Evolutionary conservation across 1,284 basidiomycete genomes (phyloP), one percentile per base, ranked within the genome.

Genomic region (Apiotrichum laibachii): DNA sequence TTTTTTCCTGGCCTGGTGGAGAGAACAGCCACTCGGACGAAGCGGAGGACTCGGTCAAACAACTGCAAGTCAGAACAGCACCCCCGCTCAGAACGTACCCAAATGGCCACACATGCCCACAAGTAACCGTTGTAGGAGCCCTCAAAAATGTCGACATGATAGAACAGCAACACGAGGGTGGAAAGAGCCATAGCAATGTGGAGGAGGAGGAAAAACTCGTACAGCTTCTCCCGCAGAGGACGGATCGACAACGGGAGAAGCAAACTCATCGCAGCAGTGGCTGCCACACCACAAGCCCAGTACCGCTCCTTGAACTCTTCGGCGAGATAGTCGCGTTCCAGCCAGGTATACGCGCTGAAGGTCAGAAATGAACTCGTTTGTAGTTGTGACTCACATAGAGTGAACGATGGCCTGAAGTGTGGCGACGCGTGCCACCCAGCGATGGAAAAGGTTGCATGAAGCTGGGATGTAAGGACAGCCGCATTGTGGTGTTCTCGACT

Each of bases 181-280:
- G 56, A 51, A 6, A 69, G 18, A 2, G 68, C 68, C 16, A 71
- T 49, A 19, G 57, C 34, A 50, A 72, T 69, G 44, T 72, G 70
- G 10, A 62, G n/a, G 12, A 67, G 48, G 19, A 72, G 55, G 60
- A 72, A 72, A 39, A 63, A 7, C 56, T 72, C 70, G 56, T 72
- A 72, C 44, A 47, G 50, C 33, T 50, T 50, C 13, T 62, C 26
- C 0, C 70, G 63, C 33, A 70, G 21, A 13, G 65, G 57, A 18
- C 50, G 51, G 57, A 69, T 59, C 1, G 68, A 66, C 12, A 70
- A 42, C 5, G 66, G 61, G n/a, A 65, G 51, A 0, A 58, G 11
- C n/a, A 68, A 34, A 15, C 50, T 49, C 64, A 69, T 67, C 15
- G 53, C 45, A 19, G 66, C 60, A 2, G 58, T 56, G 2, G 66